phyloP scores from a whole-genome alignment of 495 filamentous ascomycete species.

The Rhypophila decipiens region DNA sequence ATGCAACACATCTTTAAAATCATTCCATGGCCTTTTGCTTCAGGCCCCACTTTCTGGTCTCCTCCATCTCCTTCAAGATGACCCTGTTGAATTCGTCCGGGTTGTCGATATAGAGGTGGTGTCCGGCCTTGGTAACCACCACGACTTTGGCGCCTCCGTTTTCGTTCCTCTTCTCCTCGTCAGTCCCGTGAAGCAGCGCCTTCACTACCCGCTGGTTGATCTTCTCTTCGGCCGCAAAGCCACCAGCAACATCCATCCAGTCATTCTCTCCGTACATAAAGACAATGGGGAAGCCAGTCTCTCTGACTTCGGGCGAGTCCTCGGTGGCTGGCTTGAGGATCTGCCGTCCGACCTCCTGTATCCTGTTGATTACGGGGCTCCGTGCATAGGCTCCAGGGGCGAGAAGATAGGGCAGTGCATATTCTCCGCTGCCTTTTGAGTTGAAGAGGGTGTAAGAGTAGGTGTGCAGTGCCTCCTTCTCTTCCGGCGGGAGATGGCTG shows the following conservation, averaged over 20 bases:
- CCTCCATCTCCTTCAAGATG: slow-evolving; percentile 72
- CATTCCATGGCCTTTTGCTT: slow-evolving; percentile 1
- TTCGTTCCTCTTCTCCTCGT: slow-evolving; percentile 64
- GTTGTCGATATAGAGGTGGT: slow-evolving; percentile 91
- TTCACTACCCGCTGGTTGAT: slow-evolving; percentile 60
- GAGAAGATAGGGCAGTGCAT: slow-evolving; percentile 85
- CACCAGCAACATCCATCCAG: slow-evolving; percentile 95
- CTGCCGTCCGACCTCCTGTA: slow-evolving; percentile 78
- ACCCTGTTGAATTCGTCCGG: slow-evolving; percentile 82
- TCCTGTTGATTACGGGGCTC: slow-evolving; percentile 77
- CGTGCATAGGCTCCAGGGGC: slow-evolving; percentile 91
- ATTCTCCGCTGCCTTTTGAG: slow-evolving; percentile 88
- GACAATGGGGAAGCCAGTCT: slow-evolving; percentile 76
- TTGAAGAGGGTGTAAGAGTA: slow-evolving; percentile 95
- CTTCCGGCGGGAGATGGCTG: slow-evolving; percentile 73
- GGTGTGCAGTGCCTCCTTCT: slow-evolving; percentile 78
- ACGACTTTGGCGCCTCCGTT: slow-evolving; percentile 80
- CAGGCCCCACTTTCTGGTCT: slow-evolving; percentile 32
- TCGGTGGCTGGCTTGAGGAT: slow-evolving; percentile 31
- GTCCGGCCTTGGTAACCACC: slow-evolving; percentile 74
- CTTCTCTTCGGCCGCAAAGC: slow-evolving; percentile 73
- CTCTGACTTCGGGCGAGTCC: slow-evolving; percentile 34
- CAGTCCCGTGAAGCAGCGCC: slow-evolving; percentile 50
- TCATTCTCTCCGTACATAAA: slow-evolving; percentile 96
- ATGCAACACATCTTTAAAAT: not conserved